These are phyloP conservation scores for Patellaria atrata DNA, from an alignment of 495 filamentous ascomycete species.

Conservation along the genomic window DNA sequence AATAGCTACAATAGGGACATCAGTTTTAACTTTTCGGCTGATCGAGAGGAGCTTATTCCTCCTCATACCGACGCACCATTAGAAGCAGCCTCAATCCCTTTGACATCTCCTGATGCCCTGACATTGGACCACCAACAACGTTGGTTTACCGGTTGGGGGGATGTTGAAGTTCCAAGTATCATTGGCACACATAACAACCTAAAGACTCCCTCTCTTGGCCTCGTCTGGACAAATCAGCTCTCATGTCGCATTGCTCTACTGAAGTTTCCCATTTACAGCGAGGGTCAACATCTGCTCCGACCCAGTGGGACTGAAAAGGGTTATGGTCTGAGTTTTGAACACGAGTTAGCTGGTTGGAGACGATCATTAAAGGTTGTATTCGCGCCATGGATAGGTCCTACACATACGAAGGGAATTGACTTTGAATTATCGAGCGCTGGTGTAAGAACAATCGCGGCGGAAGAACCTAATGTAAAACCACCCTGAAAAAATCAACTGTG, in stretches of 20 bases:
- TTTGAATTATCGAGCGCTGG: constrained; percentile 15
- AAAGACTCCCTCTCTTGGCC: constrained; percentile 76
- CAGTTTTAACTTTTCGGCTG: too few relatives aligned
- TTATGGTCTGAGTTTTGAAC: too few relatives aligned
- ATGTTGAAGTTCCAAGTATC: constrained; percentile 27
- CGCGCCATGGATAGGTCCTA: constrained; percentile 44
- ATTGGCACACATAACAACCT: constrained; percentile 26
- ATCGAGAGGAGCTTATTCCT: too few relatives aligned
- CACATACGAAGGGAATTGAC: constrained; percentile 12
- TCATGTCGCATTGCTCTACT: constrained; percentile 66
- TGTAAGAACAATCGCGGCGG: too few relatives aligned
- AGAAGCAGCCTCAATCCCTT: too few relatives aligned
- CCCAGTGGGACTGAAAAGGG: too few relatives aligned
- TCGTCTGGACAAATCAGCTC: constrained; percentile 84
- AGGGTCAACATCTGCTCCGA: too few relatives aligned
- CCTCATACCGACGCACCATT: constrained; percentile 4
- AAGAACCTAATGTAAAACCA: too few relatives aligned
- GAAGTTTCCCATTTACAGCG: constrained; percentile 28
- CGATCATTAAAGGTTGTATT: constrained; percentile 74
- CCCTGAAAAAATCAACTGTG: too few relatives aligned
- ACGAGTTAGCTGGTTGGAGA: constrained; percentile 31
- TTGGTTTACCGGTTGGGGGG: constrained; percentile 92
- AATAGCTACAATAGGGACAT: constrained; percentile 12
- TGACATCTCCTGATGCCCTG: constrained; percentile 36
- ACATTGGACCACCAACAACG: constrained; percentile 77